Evolutionary conservation across 2,329 filamentous ascomycete species (phyloP), one percentile per base, ranked within the genome.

Genomic region (Macrophomina phaseolina): DNA sequence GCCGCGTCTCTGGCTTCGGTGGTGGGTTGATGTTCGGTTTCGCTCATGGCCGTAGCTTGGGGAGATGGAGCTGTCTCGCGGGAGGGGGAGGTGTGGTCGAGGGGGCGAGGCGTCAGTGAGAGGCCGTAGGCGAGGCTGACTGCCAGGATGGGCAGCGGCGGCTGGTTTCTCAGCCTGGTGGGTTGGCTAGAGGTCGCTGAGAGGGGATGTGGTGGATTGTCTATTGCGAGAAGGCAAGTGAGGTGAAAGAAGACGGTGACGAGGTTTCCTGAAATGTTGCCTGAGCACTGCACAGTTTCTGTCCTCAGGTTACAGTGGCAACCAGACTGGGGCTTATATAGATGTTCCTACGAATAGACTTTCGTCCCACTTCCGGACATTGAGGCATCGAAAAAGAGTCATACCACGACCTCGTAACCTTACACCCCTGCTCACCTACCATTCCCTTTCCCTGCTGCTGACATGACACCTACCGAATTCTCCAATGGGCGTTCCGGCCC

Each of bases 71-170:
- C 4, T 18, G 55, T 38, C 36, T 38, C 36, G 36, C 11, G 6
- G 36, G 36, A 38, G 16, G 4, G 14, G 11, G 5, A 30, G n/a
- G n/a, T n/a, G 32, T 53, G 36, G n/a, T 53, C 46, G 28, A 64
- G 12, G 9, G 56, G 56, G 42, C 49, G n/a, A 4, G 58, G 18
- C 5, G 58, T 36, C 5, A 49, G 32, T 1, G 58, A 62, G 32
- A 62, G 58, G 32, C 42, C 58, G 58, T 48, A 62, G 7, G 42
- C 36, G 8, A 62, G 42, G 32, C 46, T 36, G 56, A 61, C 46
- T 18, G 56, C 56, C 56, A 61, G 40, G 28, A 14, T 46, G 32
- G 49, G 52, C 16, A n/a, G n/a, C 12, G 42, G 40, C 14, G 12
- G 34, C 42, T 40, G 18, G 12, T 3, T 11, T 6, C 9, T 3